A percentile compares a stretch with the other conserved stretches of the same genome.
phyloP scores from a whole-genome alignment of 2,329 filamentous ascomycete genomes.

The Thelonectria olida region DNA sequence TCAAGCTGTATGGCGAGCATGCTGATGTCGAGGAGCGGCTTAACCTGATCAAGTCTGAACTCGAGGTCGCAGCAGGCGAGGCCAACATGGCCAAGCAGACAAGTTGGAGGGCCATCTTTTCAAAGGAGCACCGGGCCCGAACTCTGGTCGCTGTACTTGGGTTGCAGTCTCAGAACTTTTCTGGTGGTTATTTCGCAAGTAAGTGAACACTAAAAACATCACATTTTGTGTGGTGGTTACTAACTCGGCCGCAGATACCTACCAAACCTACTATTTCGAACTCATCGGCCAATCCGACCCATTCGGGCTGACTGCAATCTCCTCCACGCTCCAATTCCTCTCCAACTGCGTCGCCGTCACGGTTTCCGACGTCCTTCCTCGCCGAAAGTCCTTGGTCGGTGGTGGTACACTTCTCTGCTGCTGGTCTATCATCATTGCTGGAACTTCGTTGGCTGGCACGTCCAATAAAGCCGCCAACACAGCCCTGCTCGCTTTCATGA shows the following conservation, averaged over 20 bases:
- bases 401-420: conserved; percentile 38
- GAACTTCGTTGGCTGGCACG: conserved; percentile 32
- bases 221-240: accelerated
- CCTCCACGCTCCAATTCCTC: conserved; percentile 40
- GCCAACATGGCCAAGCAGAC: conserved; percentile 37
- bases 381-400: conserved; percentile 38
- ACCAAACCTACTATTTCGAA: conserved; percentile 44
- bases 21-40: conserved; percentile 37
- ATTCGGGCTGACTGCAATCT: conserved; percentile 42
- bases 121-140: conserved; percentile 39
- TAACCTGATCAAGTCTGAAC: conserved; percentile 38
- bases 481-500: conserved; percentile 41
- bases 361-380: conserved; percentile 38
- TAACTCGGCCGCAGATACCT: conserved; percentile 34
- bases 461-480: conserved; percentile 38
- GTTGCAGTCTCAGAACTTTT: conserved; percentile 41
- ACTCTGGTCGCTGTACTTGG: conserved; percentile 40
- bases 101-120: conserved; percentile 42
- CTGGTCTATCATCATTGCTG: conserved; percentile 41
- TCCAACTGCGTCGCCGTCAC: conserved; percentile 39
- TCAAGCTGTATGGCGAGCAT: conserved; percentile 34
- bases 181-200: conserved; percentile 43
- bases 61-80: conserved; percentile 37
- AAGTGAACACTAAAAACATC: conserved; percentile 12
- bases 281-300: conserved; percentile 42